Percentiles rank a stretch among this genome's conserved stretches.
These are phyloP conservation scores for Lithohypha guttulata DNA, from an alignment of 2,329 filamentous ascomycete genomes.

Conservation along the genomic window DNA sequence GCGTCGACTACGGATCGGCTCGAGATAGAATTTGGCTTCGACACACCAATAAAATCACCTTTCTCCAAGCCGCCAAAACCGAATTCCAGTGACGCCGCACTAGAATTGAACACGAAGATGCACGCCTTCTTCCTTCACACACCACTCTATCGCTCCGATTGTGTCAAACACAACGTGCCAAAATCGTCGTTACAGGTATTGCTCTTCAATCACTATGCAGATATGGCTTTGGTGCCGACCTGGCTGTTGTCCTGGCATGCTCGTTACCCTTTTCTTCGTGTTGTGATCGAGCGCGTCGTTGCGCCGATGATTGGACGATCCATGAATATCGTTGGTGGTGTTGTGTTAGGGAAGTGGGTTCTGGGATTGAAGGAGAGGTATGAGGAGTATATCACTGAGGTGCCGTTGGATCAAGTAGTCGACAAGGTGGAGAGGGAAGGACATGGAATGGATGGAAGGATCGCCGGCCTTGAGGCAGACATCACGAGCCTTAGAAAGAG, in stretches of 20 bases:
- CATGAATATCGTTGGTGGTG: constrained; percentile 3
- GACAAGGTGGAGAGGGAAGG: background rate
- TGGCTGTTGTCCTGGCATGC: background rate
- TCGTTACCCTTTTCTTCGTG: background rate
- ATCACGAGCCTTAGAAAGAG: too few relatives aligned
- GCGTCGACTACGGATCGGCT: constrained; percentile 7
- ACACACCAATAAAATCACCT: background rate
- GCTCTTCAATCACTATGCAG: constrained; percentile 9
- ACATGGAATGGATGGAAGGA: too few relatives aligned
- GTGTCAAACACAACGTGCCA: constrained; percentile 5
- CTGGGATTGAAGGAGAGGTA: background rate
- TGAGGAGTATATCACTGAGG: background rate
- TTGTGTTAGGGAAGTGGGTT: constrained; percentile 1
- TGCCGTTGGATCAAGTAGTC: background rate
- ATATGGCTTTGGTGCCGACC: constrained; percentile 8
- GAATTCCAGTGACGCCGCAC: background rate
- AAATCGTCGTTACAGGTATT: constrained; percentile 8
- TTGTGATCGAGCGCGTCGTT: background rate
- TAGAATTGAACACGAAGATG: constrained; percentile 1
- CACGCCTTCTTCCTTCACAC: constrained; percentile 10
- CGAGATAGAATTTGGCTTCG: constrained; percentile 8
- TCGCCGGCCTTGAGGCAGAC: too few relatives aligned
- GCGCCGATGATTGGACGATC: background rate
- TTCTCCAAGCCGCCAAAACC: background rate
- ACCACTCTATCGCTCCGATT: constrained; percentile 11